Evolutionary conservation across 2,329 filamentous ascomycete species (phyloP).

Genomic region (Arthrobotrys entomopaga): DNA sequence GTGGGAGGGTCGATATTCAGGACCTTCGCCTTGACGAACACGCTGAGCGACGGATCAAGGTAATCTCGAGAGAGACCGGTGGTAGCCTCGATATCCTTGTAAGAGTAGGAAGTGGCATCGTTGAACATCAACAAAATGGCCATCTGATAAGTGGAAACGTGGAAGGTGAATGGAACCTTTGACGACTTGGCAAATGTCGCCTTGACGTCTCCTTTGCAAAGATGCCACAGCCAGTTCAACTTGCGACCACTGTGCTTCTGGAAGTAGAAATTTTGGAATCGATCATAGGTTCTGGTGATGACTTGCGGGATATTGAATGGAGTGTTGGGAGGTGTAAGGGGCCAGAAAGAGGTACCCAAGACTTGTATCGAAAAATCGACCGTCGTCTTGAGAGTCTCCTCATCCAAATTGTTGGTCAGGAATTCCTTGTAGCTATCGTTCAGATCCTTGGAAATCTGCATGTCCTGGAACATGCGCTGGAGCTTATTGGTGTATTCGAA

Average conservation of each 20-base stretch:
- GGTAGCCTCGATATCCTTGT: constrained; percentile 84
- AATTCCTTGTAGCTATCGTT: constrained; percentile 87
- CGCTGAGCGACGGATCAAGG: constrained; percentile 83
- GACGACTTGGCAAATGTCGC: constrained; percentile 88
- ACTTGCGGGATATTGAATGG: constrained; percentile 87
- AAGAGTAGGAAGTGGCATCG: constrained; percentile 83
- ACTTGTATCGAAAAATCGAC: constrained; percentile 92
- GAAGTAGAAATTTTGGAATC: constrained; percentile 90
- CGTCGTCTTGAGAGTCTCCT: constrained; percentile 73
- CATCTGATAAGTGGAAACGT: constrained; percentile 98
- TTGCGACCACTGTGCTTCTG: constrained; percentile 97
- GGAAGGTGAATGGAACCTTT: constrained; percentile 94
- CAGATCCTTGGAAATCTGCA: constrained; percentile 97
- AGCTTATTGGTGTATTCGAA: constrained; percentile 99
- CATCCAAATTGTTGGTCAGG: constrained; percentile 73
- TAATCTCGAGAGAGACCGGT: constrained; percentile 84
- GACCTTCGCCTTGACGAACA: constrained; percentile 93
- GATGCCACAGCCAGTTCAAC: constrained; percentile 96
- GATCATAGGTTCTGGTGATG: constrained; percentile 86
- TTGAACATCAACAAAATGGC: constrained; percentile 95
- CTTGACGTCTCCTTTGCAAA: constrained; percentile 97
- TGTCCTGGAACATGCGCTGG: constrained; percentile 99
- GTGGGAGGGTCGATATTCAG: constrained; percentile 76
- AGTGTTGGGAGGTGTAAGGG: constrained; percentile 84
- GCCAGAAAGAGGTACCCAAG: constrained; percentile 97